A percentile compares a stretch with the other conserved stretches of the same genome.
Evolutionary conservation across 331 rosid genomes (phyloP).

Genomic region (Quercus phellos): DNA sequence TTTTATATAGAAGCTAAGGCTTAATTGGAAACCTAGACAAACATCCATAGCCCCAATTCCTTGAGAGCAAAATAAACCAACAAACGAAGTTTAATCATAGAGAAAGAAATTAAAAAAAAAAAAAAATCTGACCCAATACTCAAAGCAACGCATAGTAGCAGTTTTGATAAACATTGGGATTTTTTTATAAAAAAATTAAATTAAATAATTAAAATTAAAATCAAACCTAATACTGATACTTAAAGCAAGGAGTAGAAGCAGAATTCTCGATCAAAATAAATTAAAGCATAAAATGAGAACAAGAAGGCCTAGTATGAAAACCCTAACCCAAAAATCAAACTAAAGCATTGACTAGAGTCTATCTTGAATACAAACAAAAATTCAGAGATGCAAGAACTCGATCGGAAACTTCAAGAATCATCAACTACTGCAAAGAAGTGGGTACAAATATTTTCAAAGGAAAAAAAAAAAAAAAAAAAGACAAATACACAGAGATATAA

Average conservation of each 20-base stretch:
- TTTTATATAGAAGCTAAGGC: not conserved
- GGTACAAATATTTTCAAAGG: not conserved
- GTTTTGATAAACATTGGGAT: not conserved
- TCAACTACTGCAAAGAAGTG: not conserved
- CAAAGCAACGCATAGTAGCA: not conserved
- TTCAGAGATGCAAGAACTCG: not conserved
- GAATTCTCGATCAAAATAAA: not conserved
- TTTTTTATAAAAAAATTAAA: too few species aligned
- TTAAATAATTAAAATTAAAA: too few species aligned
- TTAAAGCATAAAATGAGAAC: not conserved
- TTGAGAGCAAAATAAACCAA: not conserved
- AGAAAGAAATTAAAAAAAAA: too few species aligned
- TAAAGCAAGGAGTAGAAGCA: too few species aligned
- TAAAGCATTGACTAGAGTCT: not conserved
- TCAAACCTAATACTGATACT: too few species aligned
- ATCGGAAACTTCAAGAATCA: not conserved
- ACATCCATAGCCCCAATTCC: not conserved
- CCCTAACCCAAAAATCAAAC: not conserved
- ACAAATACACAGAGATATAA: not conserved
- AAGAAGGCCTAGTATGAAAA: not conserved
- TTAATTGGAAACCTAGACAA: not conserved
- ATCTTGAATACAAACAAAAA: not conserved
- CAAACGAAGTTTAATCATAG: too few species aligned
- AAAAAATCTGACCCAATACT: not conserved
- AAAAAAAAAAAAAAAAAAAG: not conserved